Conservation (phyloP, 176 grass and related monocot genomes). For the Pontederia paniculata region DNA sequence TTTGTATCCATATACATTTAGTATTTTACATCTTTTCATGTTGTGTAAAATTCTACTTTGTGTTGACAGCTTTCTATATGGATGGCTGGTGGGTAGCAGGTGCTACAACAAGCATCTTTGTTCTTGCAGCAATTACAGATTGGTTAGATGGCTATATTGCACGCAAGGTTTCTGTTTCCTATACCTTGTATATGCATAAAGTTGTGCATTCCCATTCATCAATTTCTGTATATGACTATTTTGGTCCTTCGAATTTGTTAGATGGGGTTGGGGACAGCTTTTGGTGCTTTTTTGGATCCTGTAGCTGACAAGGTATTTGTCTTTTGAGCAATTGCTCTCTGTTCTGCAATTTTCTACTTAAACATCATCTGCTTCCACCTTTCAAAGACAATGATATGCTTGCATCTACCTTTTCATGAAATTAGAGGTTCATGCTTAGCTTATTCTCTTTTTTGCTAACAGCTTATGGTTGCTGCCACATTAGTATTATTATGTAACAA, state of each 20-base stretch:
- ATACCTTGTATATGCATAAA: too few relatives aligned
- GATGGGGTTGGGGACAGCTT: slow-evolving; percentile 90
- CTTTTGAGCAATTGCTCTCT: background rate
- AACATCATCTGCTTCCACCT: background rate
- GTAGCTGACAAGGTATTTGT: slow-evolving; percentile 84
- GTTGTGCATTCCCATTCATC: too few relatives aligned
- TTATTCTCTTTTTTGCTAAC: slow-evolving; percentile 18
- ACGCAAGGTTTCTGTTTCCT: slow-evolving; percentile 64
- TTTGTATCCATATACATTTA: too few relatives aligned
- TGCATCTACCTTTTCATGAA: too few relatives aligned
- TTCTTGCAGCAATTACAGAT: slow-evolving; percentile 85
- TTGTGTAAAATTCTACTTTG: slow-evolving; percentile 1
- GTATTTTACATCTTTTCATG: too few relatives aligned
- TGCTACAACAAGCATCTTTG: slow-evolving; percentile 89
- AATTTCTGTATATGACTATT: too few relatives aligned
- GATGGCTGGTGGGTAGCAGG: slow-evolving; percentile 52
- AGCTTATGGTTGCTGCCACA: slow-evolving; percentile 98
- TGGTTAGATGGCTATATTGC: slow-evolving; percentile 99
- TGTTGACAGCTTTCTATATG: slow-evolving; percentile 83
- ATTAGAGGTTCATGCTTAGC: slow-evolving; percentile 8
- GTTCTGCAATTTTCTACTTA: background rate
- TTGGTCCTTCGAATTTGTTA: slow-evolving; percentile 7
- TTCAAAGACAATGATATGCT: too few relatives aligned
- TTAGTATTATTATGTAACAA: slow-evolving; percentile 75
- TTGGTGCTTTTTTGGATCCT: slow-evolving; percentile 99